Conservation (phyloP, 1,139 yeast species). For the Candida glucosophila region DNA sequence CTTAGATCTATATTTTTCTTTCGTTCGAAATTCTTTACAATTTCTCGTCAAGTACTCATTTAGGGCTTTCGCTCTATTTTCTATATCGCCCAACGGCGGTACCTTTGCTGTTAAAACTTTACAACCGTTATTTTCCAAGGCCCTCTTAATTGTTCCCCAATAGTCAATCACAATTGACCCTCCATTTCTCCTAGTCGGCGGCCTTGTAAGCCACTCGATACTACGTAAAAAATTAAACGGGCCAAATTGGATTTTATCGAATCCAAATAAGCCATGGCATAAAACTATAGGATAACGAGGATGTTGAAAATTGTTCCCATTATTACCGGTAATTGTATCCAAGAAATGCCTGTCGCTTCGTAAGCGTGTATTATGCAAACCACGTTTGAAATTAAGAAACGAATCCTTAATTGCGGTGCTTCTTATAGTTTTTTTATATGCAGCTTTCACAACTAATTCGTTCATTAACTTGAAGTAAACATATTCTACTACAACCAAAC, state of each 20-base stretch:
- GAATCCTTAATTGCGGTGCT: too few species aligned
- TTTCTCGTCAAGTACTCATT: conserved; percentile 48
- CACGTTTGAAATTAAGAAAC: too few species aligned
- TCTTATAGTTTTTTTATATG: too few species aligned
- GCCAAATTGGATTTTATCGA: conserved; percentile 45
- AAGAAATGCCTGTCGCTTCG: too few species aligned
- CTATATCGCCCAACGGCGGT: conserved; percentile 74
- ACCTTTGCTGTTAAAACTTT: conserved; percentile 68
- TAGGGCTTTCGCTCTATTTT: conserved; percentile 56
- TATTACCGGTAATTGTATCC: too few species aligned
- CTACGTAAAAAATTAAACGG: too few species aligned
- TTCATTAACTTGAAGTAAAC: too few species aligned
- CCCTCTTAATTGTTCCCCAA: conserved; percentile 72
- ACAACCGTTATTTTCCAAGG: conserved; percentile 53
- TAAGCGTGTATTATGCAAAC: too few species aligned
- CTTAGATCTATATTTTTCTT: conserved; percentile 2
- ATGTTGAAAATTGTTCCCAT: too few species aligned
- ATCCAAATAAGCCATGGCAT: conserved; percentile 83
- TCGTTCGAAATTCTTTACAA: too few species aligned
- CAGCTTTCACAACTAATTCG: too few species aligned
- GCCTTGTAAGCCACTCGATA: conserved; percentile 9
- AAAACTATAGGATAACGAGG: conserved; percentile 59
- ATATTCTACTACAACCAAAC: too few species aligned
- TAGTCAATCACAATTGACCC: conserved; percentile 49
- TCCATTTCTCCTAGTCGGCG: conserved; percentile 8